Conservation (phyloP, 306 rosid species). For the Cicer judaicum region DNA sequence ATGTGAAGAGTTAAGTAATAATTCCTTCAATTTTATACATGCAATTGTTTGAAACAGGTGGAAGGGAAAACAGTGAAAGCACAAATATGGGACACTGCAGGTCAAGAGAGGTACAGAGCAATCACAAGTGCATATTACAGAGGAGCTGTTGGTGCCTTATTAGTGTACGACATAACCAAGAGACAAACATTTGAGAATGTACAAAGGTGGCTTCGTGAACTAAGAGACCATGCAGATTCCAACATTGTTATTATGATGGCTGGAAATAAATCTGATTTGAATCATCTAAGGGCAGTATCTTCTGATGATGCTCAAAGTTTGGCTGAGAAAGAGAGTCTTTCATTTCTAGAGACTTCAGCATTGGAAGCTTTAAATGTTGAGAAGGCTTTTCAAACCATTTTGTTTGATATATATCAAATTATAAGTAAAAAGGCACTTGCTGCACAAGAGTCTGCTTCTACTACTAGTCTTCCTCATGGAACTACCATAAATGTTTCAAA, state of each 20-base stretch:
- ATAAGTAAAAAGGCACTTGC: constrained; percentile 79
- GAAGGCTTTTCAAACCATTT: constrained; percentile 76
- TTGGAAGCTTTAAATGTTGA: constrained; percentile 70
- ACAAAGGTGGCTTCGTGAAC: constrained; percentile 73
- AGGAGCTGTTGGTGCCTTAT: constrained; percentile 80
- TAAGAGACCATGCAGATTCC: constrained; percentile 74
- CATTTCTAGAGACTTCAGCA: constrained; percentile 78
- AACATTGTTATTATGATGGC: constrained; percentile 77
- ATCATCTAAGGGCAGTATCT: constrained; percentile 65
- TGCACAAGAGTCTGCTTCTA: constrained; percentile 62
- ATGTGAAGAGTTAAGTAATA: too few species aligned
- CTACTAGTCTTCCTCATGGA: constrained; percentile 63
- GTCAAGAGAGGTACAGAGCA: constrained; percentile 84
- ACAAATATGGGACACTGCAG: constrained; percentile 91
- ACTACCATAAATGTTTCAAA: constrained; percentile 68
- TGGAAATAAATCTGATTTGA: constrained; percentile 67
- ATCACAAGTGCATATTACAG: constrained; percentile 84
- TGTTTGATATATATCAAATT: constrained; percentile 69
- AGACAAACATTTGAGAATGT: constrained; percentile 76
- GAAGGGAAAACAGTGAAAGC: constrained; percentile 87
- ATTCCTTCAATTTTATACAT: too few species aligned
- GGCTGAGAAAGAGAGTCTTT: constrained; percentile 68
- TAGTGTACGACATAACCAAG: constrained; percentile 81
- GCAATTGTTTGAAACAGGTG: constrained; percentile 48
- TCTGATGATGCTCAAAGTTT: constrained; percentile 62